Evolutionary conservation across 148 eudicot genomes (phyloP), one percentile per base, ranked within the genome.

Genomic region (Rhododendron mucronatum): DNA sequence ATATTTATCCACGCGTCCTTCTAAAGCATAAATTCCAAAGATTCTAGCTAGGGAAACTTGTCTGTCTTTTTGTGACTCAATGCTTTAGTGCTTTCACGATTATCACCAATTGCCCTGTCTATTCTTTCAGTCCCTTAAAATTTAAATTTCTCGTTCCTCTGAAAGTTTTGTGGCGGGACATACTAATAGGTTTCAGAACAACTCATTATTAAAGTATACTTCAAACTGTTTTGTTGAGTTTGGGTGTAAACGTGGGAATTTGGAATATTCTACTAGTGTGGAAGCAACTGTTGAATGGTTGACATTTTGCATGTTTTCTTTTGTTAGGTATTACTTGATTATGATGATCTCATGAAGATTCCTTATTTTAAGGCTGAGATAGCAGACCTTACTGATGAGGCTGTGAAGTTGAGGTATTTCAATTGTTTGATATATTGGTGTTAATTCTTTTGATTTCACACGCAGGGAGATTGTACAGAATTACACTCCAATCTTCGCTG

Each of bases 291-390:
- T 69, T 30, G 75, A 30, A 71, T 30, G 37, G 39, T 71, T 71
- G 35, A 71, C 41, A 13, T 13, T 71, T 33, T 33, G 20, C 76
- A 71, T 13, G 41, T 71, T 14, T 13, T 71, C 76, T 71, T 71
- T 71, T 5, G 20, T 74, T 86, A 90, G 93, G 75, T 92, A 74
- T 37, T 92, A 48, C 75, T 90, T 12, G 98, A 96, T 87, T 93
- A 94, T 75, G 82, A 95, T 78, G 96, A 96, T 89, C 89, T 84
- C 48, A 82, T 84, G 90, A 90, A 84, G 88, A 90, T 93, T 83
- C 94, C 95, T 71, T 90, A 86, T 89, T 80, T 93, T 80, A 92
- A 77, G 85, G 67, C 78, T 76, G 78, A 26, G 48, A 90, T 89
- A 21, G 91, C 93, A 80, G 89, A 87, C 47, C 61, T 86, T 44